Conservation (phyloP, 805 yeast genomes). For the Nakazawaea sp. region DNA sequence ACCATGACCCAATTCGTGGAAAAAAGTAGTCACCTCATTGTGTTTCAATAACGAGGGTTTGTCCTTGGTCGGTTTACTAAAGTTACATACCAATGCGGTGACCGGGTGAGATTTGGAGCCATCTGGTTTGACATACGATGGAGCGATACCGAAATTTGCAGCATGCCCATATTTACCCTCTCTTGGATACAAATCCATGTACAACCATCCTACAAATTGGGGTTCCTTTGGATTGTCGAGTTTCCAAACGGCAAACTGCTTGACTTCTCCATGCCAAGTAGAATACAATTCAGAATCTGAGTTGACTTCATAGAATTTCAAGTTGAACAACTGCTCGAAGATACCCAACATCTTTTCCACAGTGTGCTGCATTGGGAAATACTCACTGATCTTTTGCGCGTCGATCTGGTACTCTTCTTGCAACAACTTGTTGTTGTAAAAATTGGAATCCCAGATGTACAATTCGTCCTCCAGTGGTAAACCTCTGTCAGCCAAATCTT, state of each 20-base stretch:
- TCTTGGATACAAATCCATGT: slow-evolving; percentile 79
- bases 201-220: slow-evolving; percentile 77
- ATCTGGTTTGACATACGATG: slow-evolving; percentile 46
- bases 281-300: slow-evolving; percentile 29
- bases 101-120: slow-evolving; percentile 56
- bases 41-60: slow-evolving; percentile 76
- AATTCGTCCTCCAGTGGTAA: slow-evolving; percentile 25
- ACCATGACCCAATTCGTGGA: slow-evolving; percentile 90
- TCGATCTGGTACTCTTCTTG: slow-evolving; percentile 70
- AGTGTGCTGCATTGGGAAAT: slow-evolving; percentile 68
- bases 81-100: slow-evolving; percentile 78
- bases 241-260: slow-evolving; percentile 66
- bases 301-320: slow-evolving; percentile 52
- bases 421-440: slow-evolving; percentile 56
- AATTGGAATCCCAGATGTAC: slow-evolving; percentile 68
- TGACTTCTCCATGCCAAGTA: slow-evolving; percentile 78
- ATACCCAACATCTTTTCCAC: slow-evolving; percentile 62
- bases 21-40: slow-evolving; percentile 72
- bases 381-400: slow-evolving; percentile 64
- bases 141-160: slow-evolving; percentile 66
- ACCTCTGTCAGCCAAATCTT: slow-evolving; percentile 40
- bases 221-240: too few species aligned
- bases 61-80: slow-evolving; percentile 62
- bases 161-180: slow-evolving; percentile 87
- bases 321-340: slow-evolving; percentile 62